Evolutionary conservation across 208 protist genomes (phyloP), one percentile per base, ranked within the genome.

Genomic region (Acanthamoeba lenticulata): DNA sequence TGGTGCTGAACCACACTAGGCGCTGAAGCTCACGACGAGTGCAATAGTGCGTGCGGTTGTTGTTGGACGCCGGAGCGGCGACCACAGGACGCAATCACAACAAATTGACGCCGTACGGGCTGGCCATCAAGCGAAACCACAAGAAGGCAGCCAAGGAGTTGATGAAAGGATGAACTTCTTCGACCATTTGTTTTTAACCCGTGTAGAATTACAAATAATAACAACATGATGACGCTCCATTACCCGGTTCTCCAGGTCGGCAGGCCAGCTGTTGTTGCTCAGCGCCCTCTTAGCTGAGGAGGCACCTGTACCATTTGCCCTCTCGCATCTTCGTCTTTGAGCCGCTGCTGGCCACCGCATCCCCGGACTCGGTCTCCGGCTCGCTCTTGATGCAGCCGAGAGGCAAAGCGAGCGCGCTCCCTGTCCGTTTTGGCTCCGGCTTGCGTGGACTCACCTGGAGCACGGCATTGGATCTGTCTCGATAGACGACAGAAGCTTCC

Each of bases 51-150:
- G 65, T 77, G 65, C 65, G 65, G 17, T n/a, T 77, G 65, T 42
- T 77, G 65, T 24, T 77, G 65, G 65, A 77, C 29, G 65, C 65
- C 0, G 65, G 65, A 17, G 65, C 65, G 65, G 65, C 65, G 15
- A 77, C 65, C 65, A 77, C 29, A 0, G 65, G 65, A 36, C 77
- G 77, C n/a, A 86, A 86, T 40, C 77, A 86, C 77, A 86, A 86
- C 77, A 57, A 57, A 27, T 11, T 86, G 77, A 86, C 77, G 2
- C 77, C 77, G 15, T 60, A 60, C 44, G 44, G 45, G 38, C 77
- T 86, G 6, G 77, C 77, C 2, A 24, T 57, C 44, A 86, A 57
- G 44, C 19, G 27, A 32, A 47, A 86, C 77, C 77, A 86, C 77
- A 86, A 86, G 77, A 86, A 86, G 40, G 45, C 77, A 0, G 77